phyloP scores from a whole-genome alignment of 345 rosid species.

The Triadica sebifera region DNA sequence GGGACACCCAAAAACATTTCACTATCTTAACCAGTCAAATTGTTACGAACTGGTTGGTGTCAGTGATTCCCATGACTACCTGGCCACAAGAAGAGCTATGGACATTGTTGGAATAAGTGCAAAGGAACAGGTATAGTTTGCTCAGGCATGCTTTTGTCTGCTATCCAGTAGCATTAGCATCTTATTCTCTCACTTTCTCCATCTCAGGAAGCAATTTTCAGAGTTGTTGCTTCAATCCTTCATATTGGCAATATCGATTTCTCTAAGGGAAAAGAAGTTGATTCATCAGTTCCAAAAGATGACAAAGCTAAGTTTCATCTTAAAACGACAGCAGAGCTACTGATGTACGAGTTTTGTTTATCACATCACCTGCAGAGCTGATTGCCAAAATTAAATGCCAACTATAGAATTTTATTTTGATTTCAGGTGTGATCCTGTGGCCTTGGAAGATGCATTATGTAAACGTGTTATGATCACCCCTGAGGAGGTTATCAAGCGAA shows the following conservation, averaged over 20 bases:
- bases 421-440: conserved; percentile 71
- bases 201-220: conserved; percentile 82
- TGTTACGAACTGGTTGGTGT: conserved; percentile 82
- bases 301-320: conserved; percentile 78
- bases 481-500: conserved; percentile 88
- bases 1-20: conserved; percentile 65
- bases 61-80: conserved; percentile 90
- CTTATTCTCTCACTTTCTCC: conserved; percentile 19
- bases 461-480: conserved; percentile 98
- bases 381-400: background rate
- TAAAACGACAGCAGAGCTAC: conserved; percentile 73
- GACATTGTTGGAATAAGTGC: conserved; percentile 88
- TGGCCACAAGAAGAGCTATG: conserved; percentile 92
- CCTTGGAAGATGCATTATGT: conserved; percentile 86
- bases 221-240: conserved; percentile 89
- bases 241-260: conserved; percentile 85
- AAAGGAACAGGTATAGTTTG: conserved; percentile 65
- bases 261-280: conserved; percentile 75
- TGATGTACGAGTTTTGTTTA: conserved; percentile 49
- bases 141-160: conserved; percentile 3
- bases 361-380: conserved; percentile 3
- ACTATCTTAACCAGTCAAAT: conserved; percentile 84
- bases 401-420: background rate
- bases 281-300: conserved; percentile 85
- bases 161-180: conserved; percentile 5